These are phyloP conservation scores for Plasmodium gallinaceum DNA, from an alignment of 169 alveolate species.

Conservation along the genomic window DNA sequence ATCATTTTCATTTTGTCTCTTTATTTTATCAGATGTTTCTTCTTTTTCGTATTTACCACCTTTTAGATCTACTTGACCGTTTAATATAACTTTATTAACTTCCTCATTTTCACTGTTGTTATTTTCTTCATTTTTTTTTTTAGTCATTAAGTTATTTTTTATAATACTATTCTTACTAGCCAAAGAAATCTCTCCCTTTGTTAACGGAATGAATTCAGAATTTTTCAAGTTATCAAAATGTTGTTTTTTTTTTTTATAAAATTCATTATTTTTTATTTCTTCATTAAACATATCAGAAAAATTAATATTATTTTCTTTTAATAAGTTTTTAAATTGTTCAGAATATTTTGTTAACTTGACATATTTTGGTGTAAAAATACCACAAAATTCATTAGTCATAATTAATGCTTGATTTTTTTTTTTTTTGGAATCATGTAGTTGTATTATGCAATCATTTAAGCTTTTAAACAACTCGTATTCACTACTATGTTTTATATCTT, in stretches of 20 bases:
- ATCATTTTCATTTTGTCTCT: not conserved
- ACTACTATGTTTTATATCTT: slow-evolving; percentile 58
- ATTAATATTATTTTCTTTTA: slow-evolving; percentile 65
- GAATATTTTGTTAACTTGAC: slow-evolving; percentile 49
- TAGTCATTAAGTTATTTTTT: not conserved
- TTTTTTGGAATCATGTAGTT: slow-evolving; percentile 53
- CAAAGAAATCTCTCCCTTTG: slow-evolving; percentile 71
- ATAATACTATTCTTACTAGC: slow-evolving; percentile 33
- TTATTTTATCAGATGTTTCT: not conserved
- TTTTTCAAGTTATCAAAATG: slow-evolving; percentile 57
- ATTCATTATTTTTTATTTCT: slow-evolving; percentile 65
- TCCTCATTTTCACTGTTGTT: not conserved
- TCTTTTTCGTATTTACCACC: not conserved
- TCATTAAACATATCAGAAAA: slow-evolving; percentile 54
- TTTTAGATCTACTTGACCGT: not conserved
- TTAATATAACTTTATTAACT: not conserved
- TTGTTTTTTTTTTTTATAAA: slow-evolving; percentile 59
- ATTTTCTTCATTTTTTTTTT: not conserved
- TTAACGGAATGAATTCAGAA: slow-evolving; percentile 55
- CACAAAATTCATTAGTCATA: slow-evolving; percentile 71
- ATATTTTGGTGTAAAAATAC: slow-evolving; percentile 55
- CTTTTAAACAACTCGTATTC: slow-evolving; percentile 69
- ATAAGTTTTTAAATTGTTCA: slow-evolving; percentile 25
- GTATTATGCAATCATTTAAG: slow-evolving; percentile 62
- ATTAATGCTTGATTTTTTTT: slow-evolving; percentile 61